Conservation (phyloP, 2,329 filamentous ascomycete genomes). For the Sclerotinia spermophila region DNA sequence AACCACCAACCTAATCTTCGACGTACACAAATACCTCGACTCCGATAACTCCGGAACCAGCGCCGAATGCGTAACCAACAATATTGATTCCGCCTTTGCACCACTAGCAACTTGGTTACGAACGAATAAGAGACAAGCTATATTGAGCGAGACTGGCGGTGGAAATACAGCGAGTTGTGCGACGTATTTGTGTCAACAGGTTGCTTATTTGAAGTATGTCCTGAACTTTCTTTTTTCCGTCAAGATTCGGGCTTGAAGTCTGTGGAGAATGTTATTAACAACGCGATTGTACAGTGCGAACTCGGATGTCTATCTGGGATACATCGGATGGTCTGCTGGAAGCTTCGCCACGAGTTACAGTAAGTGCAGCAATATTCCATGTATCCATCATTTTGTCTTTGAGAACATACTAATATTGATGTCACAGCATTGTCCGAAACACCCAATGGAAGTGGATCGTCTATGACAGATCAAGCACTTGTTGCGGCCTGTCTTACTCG, state of each 20-base stretch:
- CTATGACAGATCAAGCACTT: slow-evolving; percentile 27
- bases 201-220: slow-evolving; percentile 36
- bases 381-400: background rate
- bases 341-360: slow-evolving; percentile 33
- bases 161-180: slow-evolving; percentile 36
- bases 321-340: slow-evolving; percentile 40
- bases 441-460: slow-evolving; percentile 25
- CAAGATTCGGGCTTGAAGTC: background rate
- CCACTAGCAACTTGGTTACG: slow-evolving; percentile 47
- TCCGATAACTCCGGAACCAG: slow-evolving; percentile 53
- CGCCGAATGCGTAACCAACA: slow-evolving; percentile 51
- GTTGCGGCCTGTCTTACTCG: slow-evolving; percentile 29
- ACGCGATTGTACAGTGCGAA: slow-evolving; percentile 30
- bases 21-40: slow-evolving; percentile 61
- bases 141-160: slow-evolving; percentile 52
- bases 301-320: slow-evolving; percentile 40
- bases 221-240: background rate
- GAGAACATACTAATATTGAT: slow-evolving; percentile 1
- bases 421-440: slow-evolving; percentile 27
- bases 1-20: slow-evolving; percentile 54
- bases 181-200: slow-evolving; percentile 36
- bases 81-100: slow-evolving; percentile 45
- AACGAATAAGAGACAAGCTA: slow-evolving; percentile 45
- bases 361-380: slow-evolving; percentile 12
- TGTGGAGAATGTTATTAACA: background rate